Conservation (phyloP, 2,329 filamentous ascomycete genomes). For the Scytalidium sp. region DNA sequence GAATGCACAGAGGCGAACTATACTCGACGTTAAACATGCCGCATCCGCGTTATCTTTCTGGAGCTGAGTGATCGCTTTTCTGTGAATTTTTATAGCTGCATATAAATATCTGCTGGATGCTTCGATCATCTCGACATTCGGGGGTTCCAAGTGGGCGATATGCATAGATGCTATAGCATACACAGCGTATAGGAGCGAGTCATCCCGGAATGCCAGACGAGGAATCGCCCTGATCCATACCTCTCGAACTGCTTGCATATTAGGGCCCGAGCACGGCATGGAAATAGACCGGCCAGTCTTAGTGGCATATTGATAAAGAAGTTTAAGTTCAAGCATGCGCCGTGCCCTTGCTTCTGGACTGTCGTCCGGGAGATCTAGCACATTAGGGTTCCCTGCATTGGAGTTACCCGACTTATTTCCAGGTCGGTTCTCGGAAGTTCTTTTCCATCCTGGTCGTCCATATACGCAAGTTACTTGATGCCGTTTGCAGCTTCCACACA, state of each 20-base stretch:
- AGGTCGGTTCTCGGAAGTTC: not conserved
- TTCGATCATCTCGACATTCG: constrained; percentile 6
- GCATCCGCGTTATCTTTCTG: constrained; percentile 14
- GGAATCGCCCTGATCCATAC: constrained; percentile 8
- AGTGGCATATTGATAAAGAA: constrained; percentile 18
- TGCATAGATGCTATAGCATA: constrained; percentile 17
- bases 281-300: constrained; percentile 9
- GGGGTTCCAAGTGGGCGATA: constrained; percentile 12
- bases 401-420: not conserved
- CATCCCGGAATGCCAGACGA: constrained; percentile 13
- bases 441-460: constrained; percentile 1
- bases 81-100: constrained; percentile 12
- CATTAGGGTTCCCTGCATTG: constrained; percentile 1
- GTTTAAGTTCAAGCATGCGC: constrained; percentile 16
- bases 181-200: constrained; percentile 15
- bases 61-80: constrained; percentile 11
- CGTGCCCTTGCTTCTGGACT: constrained; percentile 12
- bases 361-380: not conserved
- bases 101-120: constrained; percentile 14
- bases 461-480: constrained; percentile 16
- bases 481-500: constrained; percentile 14
- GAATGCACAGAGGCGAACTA: constrained; percentile 13
- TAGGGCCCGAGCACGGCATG: constrained; percentile 5
- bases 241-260: constrained; percentile 6
- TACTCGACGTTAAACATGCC: constrained; percentile 13